Percentiles rank a stretch among this genome's conserved stretches.
These are phyloP conservation scores for Fusarium sp. DNA, from an alignment of 2,329 filamentous ascomycete genomes.

Conservation along the genomic window DNA sequence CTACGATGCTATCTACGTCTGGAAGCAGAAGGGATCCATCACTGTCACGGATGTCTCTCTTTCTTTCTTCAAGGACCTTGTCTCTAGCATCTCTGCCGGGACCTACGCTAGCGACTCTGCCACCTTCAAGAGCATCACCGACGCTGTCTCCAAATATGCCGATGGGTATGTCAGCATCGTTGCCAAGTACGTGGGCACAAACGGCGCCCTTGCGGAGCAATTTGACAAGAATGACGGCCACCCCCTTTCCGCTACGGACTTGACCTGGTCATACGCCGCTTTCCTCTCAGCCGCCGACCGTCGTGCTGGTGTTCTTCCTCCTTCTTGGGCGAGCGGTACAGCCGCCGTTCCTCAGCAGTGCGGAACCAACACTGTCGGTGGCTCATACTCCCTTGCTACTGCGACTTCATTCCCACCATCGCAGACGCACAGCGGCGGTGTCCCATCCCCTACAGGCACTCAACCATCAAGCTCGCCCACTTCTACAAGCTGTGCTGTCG, in stretches of 20 bases:
- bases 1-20: conserved; percentile 80
- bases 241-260: conserved; percentile 72
- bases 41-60: conserved; percentile 74
- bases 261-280: conserved; percentile 81
- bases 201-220: conserved; percentile 77
- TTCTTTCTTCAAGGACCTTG: conserved; percentile 77
- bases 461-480: conserved; percentile 49
- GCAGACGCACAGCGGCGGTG: conserved; percentile 59
- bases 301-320: conserved; percentile 66
- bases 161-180: conserved; percentile 73
- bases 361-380: conserved; percentile 58
- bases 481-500: conserved; percentile 54
- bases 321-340: conserved; percentile 65
- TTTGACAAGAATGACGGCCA: conserved; percentile 66
- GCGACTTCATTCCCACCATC: conserved; percentile 62
- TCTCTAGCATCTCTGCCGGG: conserved; percentile 68
- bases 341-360: conserved; percentile 65
- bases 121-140: conserved; percentile 67
- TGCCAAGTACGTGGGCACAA: conserved; percentile 69
- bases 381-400: conserved; percentile 65
- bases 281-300: conserved; percentile 74
- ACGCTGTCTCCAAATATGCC: conserved; percentile 69
- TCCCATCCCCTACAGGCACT: conserved; percentile 49
- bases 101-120: conserved; percentile 66
- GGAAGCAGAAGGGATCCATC: conserved; percentile 73